Base-by-base conservation (phyloP, 441 rosid genomes). In the Croton laevigatus region DNA sequence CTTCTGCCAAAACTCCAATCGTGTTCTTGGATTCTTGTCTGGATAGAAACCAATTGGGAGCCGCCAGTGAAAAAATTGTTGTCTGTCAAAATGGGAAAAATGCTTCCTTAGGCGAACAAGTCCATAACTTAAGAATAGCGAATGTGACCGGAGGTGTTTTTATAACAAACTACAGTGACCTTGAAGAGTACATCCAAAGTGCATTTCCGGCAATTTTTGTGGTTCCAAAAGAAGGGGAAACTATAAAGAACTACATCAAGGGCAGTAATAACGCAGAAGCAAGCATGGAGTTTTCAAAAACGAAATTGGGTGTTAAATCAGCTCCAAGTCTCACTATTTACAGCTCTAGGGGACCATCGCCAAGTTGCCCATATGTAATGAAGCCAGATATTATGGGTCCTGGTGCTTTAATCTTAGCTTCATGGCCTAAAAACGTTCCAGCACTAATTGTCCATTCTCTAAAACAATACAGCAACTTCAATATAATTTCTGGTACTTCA, bases 301-400 rank as follows among this genome's bases (percentile, higher is more conserved):
- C 97, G 0, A 81, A 78, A 40, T 71, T 88, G 8, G 86, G 94
- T 0, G 64, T 80, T n/a, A 74, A 79, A 34, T 82, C 81, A 0
- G 82, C 97, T 71, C 96, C 96, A 0, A 86, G 80, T 71, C 86
- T 91, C 8, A 84, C 96, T 0, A 69, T 89, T 17, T 91, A 87
- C 76, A 87, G 91, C 2, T 89, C 96, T 73, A 88, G 98, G 22
- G 98, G 98, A 52, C 98, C 98, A 0, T 87, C 85, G 54, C 84
- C 80, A 8, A 71, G 85, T 59, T 87, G 92, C 0, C 87, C 86
- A 1, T 84, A 79, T 71, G 87, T 93, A 11, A 79, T 93, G 17
- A 93, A 93, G 67, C 97, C 98, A 0, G 98, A 93, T 73, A 85
- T 93, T 44, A 88, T 93, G 77, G 97, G 90, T 59, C 98, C 98